Evolutionary conservation across 2,329 filamentous ascomycete species (phyloP).

Genomic region (Penicillium sp.): DNA sequence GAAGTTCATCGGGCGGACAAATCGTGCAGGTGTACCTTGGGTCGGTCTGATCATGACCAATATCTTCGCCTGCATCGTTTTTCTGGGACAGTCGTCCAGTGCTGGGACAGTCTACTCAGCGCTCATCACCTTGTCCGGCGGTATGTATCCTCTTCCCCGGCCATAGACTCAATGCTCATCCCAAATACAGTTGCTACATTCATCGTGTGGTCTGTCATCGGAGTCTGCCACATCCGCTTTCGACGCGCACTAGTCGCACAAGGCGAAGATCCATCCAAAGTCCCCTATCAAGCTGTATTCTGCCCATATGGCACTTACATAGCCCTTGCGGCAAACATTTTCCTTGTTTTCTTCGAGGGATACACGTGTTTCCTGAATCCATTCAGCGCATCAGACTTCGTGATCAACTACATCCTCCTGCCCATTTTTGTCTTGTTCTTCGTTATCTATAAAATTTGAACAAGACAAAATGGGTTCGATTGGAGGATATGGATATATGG

Average conservation of each 20-base stretch:
- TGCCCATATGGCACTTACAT: slow-evolving; percentile 54
- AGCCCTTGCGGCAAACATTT: slow-evolving; percentile 49
- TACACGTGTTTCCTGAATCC: slow-evolving; percentile 54
- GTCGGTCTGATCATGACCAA: slow-evolving; percentile 67
- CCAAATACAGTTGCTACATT: slow-evolving; percentile 35
- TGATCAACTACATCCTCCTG: slow-evolving; percentile 57
- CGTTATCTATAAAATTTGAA: slow-evolving; percentile 49
- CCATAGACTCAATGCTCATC: not conserved
- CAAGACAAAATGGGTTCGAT: slow-evolving; percentile 37
- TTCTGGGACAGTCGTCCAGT: slow-evolving; percentile 31
- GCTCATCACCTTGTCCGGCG: slow-evolving; percentile 36
- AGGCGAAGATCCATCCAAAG: slow-evolving; percentile 36
- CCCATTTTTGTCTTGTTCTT: slow-evolving; percentile 51
- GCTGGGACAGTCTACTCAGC: slow-evolving; percentile 33
- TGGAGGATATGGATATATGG: slow-evolving; percentile 43
- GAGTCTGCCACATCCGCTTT: slow-evolving; percentile 45
- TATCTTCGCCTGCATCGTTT: slow-evolving; percentile 56
- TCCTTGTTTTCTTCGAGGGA: slow-evolving; percentile 54
- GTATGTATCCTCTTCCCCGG: slow-evolving; percentile 15
- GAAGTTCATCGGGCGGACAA: slow-evolving; percentile 65
- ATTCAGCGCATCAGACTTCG: slow-evolving; percentile 52
- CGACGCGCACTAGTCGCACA: slow-evolving; percentile 39
- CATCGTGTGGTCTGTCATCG: slow-evolving; percentile 43
- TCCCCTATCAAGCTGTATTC: slow-evolving; percentile 51
- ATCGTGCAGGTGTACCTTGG: slow-evolving; percentile 61